phyloP scores from a whole-genome alignment of 768 basidiomycete species.

The Pleurotus cornucopiae region DNA sequence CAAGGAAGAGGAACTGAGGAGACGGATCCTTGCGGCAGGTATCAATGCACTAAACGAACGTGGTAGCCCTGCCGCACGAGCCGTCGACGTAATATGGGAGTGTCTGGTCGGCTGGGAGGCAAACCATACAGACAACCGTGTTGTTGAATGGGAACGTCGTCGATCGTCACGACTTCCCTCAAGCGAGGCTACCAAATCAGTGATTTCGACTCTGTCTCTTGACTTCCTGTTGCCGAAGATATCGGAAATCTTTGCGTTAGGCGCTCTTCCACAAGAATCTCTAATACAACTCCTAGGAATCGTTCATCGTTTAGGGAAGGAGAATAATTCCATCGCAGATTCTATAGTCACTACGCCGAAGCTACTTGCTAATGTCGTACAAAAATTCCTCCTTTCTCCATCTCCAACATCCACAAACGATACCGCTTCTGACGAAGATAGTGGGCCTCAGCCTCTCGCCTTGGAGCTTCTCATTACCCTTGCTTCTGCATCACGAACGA shows the following conservation, averaged over 20 bases:
- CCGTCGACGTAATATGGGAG: constrained; percentile 72
- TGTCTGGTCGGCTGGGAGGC: constrained; percentile 65
- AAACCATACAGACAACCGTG: constrained; percentile 17
- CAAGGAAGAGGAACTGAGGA: constrained; percentile 46
- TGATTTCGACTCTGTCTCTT: constrained; percentile 31
- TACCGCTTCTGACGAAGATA: constrained; percentile 15
- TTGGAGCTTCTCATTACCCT: constrained; percentile 55
- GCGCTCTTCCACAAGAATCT: constrained; percentile 43
- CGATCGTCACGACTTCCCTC: constrained; percentile 18
- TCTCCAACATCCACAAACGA: constrained; percentile 41
- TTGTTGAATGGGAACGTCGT: constrained; percentile 39
- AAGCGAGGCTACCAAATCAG: constrained; percentile 12
- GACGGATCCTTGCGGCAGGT: constrained; percentile 62
- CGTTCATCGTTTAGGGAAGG: constrained; percentile 56
- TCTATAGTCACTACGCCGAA: constrained; percentile 46
- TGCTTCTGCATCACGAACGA: constrained; percentile 61
- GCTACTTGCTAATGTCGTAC: constrained; percentile 48
- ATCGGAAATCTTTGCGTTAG: constrained; percentile 31
- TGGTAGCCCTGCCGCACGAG: constrained; percentile 62
- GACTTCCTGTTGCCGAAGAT: constrained; percentile 51
- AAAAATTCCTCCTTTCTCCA: constrained; percentile 49
- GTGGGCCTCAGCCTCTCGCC: constrained; percentile 42
- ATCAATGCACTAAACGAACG: constrained; percentile 61
- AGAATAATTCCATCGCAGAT: constrained; percentile 49
- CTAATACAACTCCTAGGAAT: constrained; percentile 54